These are phyloP conservation scores for Magnusiomyces magnusii DNA, from an alignment of 1,139 yeast species.

Conservation along the genomic window DNA sequence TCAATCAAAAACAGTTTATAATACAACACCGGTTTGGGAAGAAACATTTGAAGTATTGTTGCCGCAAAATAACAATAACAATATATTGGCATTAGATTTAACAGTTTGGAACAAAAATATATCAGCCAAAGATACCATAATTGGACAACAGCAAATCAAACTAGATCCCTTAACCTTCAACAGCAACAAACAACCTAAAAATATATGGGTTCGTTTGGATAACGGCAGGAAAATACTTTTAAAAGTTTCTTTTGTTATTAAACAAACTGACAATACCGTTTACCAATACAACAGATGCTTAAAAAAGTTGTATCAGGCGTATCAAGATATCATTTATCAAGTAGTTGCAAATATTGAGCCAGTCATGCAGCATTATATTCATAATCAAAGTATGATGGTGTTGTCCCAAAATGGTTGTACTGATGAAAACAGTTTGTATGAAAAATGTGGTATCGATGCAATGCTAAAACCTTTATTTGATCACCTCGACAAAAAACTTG, in stretches of 20 bases:
- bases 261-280: neutral
- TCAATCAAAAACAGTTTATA: constrained; percentile 69
- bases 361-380: constrained; percentile 1
- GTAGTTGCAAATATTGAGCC: neutral
- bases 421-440: neutral
- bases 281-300: constrained; percentile 6
- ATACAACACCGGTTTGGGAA: constrained; percentile 80
- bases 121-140: neutral
- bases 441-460: neutral
- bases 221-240: neutral
- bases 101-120: constrained; percentile 4
- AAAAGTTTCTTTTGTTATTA: neutral
- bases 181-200: neutral
- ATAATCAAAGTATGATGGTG: neutral
- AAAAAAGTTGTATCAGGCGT: neutral
- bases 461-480: neutral
- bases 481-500: neutral
- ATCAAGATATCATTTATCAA: neutral
- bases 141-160: neutral
- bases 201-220: neutral
- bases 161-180: neutral
- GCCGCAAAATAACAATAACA: neutral
- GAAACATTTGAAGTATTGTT: constrained; percentile 40
- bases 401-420: neutral
- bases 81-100: neutral